Conservation (phyloP, 2,329 filamentous ascomycete genomes). For the Colletotrichum nymphaeae region DNA sequence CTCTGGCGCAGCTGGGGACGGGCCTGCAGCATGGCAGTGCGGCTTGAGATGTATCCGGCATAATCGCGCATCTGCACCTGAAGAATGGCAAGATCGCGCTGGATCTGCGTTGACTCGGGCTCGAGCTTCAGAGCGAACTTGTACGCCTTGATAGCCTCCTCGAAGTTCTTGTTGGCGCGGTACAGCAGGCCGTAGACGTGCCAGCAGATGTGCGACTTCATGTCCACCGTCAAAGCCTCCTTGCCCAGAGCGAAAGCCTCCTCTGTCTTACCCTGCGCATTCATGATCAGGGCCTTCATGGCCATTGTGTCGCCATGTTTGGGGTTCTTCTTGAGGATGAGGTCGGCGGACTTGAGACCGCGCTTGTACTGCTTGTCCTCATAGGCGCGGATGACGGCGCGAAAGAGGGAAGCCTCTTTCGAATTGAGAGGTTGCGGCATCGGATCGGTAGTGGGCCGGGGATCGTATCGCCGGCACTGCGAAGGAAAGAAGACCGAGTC, state of each 20-base stretch:
- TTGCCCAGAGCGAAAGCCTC: slow-evolving; percentile 96
- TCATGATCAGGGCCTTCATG: slow-evolving; percentile 98
- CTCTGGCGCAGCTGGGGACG: slow-evolving; percentile 87
- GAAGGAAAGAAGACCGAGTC: background rate
- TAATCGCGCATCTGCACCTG: slow-evolving; percentile 98
- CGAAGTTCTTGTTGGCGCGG: slow-evolving; percentile 94
- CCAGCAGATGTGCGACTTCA: slow-evolving; percentile 99
- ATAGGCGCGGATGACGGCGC: slow-evolving; percentile 94
- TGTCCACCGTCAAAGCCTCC: slow-evolving; percentile 91
- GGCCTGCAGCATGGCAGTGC: slow-evolving; percentile 87
- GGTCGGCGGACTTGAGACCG: slow-evolving; percentile 93
- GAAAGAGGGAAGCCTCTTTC: slow-evolving; percentile 95
- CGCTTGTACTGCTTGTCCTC: slow-evolving; percentile 98
- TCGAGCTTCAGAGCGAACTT: slow-evolving; percentile 94
- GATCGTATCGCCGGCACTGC: slow-evolving; percentile 20
- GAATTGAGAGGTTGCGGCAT: slow-evolving; percentile 82
- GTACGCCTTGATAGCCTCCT: slow-evolving; percentile 99
- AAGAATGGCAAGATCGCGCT: slow-evolving; percentile 90
- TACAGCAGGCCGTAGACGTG: slow-evolving; percentile 98
- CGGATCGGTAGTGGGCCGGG: slow-evolving; percentile 41
- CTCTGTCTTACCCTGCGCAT: slow-evolving; percentile 89
- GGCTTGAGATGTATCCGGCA: slow-evolving; percentile 90
- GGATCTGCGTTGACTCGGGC: slow-evolving; percentile 93
- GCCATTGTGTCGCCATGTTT: slow-evolving; percentile 98
- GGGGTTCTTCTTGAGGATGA: slow-evolving; percentile 93